Conservation (phyloP, 106 monocot species). For the Triglochin maritima region DNA sequence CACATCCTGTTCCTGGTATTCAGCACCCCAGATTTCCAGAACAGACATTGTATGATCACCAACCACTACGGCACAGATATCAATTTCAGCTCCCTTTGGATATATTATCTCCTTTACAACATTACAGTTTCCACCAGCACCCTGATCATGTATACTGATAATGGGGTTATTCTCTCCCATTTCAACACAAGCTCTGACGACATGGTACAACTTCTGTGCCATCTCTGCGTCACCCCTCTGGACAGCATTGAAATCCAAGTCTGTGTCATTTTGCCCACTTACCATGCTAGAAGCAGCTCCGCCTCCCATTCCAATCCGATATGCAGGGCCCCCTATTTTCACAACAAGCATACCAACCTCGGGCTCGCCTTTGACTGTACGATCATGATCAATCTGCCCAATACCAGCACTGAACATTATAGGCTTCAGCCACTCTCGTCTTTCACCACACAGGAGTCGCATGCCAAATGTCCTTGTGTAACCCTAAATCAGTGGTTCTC, state of each 20-base stretch:
- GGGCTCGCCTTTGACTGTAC: constrained; percentile 71
- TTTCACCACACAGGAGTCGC: constrained; percentile 66
- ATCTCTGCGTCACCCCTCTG: constrained; percentile 97
- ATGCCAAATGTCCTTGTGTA: constrained; percentile 79
- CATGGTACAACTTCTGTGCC: constrained; percentile 93
- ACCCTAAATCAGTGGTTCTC: constrained; percentile 91
- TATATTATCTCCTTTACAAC: constrained; percentile 99
- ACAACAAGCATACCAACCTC: constrained; percentile 93
- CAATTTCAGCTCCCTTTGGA: constrained; percentile 86
- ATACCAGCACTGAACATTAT: constrained; percentile 97
- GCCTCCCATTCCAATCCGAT: constrained; percentile 96
- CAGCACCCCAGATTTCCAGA: constrained; percentile 96
- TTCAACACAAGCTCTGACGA: constrained; percentile 78
- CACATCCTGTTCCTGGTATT: constrained; percentile 98
- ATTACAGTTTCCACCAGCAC: constrained; percentile 97
- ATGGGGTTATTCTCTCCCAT: constrained; percentile 88
- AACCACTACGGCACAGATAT: constrained; percentile 61
- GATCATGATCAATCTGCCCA: constrained; percentile 73
- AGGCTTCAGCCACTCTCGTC: constrained; percentile 95
- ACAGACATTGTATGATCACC: constrained; percentile 98
- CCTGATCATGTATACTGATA: constrained; percentile 96
- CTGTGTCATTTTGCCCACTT: constrained; percentile 92
- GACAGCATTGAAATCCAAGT: constrained; percentile 93
- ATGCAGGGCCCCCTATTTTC: constrained; percentile 95
- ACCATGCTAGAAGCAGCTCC: constrained; percentile 99